Conservation (phyloP, 176 grass and related monocot genomes). For the Bromus sterilis region DNA sequence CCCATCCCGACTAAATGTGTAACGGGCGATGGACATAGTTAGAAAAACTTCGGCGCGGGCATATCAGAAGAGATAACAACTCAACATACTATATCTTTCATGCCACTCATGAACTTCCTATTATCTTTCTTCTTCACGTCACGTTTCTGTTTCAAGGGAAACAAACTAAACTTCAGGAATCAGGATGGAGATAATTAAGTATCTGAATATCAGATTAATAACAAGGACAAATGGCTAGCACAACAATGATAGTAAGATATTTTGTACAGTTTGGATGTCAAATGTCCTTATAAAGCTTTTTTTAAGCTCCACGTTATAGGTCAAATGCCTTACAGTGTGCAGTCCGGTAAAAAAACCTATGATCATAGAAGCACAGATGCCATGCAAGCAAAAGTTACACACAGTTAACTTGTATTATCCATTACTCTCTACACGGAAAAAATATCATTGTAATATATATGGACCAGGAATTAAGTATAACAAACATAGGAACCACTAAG, state of each 20-base stretch:
- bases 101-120: background rate
- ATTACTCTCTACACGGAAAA: background rate
- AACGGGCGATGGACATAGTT: too few relatives aligned
- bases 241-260: too few relatives aligned
- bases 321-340: background rate
- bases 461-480: background rate
- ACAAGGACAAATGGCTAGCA: too few relatives aligned
- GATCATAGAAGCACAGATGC: background rate
- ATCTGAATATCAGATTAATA: background rate
- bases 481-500: background rate
- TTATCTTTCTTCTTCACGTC: background rate
- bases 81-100: background rate
- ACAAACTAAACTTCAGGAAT: background rate
- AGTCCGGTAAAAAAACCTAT: background rate
- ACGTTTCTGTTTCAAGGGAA: conserved; percentile 23
- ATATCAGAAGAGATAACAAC: too few relatives aligned
- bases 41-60: too few relatives aligned
- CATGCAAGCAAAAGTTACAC: background rate
- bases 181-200: background rate
- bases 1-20: too few relatives aligned
- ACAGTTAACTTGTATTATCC: background rate
- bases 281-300: too few relatives aligned
- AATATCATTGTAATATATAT: background rate
- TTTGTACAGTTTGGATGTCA: too few relatives aligned
- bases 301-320: background rate